A percentile compares a stretch with the other conserved stretches of the same genome.
phyloP scores from a whole-genome alignment of 768 basidiomycete species.

The Leccinum subtestaceum region DNA sequence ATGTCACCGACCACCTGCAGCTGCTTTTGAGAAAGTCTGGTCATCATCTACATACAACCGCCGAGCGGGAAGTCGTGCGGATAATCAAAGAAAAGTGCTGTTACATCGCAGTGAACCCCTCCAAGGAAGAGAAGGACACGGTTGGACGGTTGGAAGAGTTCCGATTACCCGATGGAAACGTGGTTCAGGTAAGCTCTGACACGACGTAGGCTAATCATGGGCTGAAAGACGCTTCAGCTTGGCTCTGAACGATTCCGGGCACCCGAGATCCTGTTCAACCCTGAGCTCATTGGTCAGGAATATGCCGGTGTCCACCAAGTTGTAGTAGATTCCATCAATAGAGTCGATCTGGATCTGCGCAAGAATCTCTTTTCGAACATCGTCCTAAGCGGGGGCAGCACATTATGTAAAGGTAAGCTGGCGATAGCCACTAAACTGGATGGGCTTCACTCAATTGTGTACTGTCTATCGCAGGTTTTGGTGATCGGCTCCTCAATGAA shows the following conservation, averaged over 20 bases:
- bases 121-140: slow-evolving; percentile 93
- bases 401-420: slow-evolving; percentile 81
- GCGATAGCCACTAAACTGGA: slow-evolving; percentile 2
- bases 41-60: slow-evolving; percentile 93
- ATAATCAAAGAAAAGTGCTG: slow-evolving; percentile 99
- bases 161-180: slow-evolving; percentile 90
- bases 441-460: slow-evolving; percentile 17
- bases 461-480: slow-evolving; percentile 62
- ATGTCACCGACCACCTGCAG: slow-evolving; percentile 96
- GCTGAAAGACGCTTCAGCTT: slow-evolving; percentile 50
- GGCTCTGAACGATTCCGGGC: slow-evolving; percentile 95
- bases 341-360: slow-evolving; percentile 93
- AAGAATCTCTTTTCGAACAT: slow-evolving; percentile 96
- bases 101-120: slow-evolving; percentile 88
- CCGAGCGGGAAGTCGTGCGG: slow-evolving; percentile 94
- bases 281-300: slow-evolving; percentile 93
- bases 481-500: slow-evolving; percentile 93
- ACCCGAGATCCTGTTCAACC: slow-evolving; percentile 96
- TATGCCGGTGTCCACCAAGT: slow-evolving; percentile 98
- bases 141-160: slow-evolving; percentile 81
- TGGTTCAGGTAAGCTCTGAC: slow-evolving; percentile 68
- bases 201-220: slow-evolving; percentile 11
- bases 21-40: slow-evolving; percentile 91
- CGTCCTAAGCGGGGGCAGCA: slow-evolving; percentile 94
- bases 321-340: slow-evolving; percentile 95